Evolutionary conservation across 164 flowering plant species (phyloP).

Genomic region (Stephania cephalantha): DNA sequence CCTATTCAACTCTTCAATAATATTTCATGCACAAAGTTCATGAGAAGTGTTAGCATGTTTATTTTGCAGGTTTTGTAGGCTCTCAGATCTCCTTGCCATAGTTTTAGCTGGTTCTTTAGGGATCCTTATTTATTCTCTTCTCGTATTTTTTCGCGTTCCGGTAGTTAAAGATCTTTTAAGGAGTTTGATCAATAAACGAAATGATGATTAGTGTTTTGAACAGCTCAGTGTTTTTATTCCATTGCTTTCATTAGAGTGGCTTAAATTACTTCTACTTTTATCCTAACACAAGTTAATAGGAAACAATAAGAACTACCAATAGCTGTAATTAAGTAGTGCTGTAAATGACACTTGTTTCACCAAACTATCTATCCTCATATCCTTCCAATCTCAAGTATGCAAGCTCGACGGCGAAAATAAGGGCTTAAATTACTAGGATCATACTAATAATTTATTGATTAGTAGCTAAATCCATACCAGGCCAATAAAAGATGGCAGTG

Average conservation of each 20-base stretch:
- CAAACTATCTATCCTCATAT: not conserved
- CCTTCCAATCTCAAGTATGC: not conserved
- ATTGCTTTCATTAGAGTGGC: too few relatives aligned
- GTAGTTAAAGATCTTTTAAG: slow-evolving; percentile 9
- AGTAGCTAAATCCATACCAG: not conserved
- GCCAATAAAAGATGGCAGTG: too few relatives aligned
- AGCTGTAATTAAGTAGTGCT: too few relatives aligned
- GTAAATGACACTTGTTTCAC: too few relatives aligned
- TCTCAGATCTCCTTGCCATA: slow-evolving; percentile 17
- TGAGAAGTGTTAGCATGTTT: not conserved
- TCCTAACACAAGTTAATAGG: too few relatives aligned
- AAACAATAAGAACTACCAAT: too few relatives aligned
- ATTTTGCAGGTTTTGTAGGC: slow-evolving; percentile 17
- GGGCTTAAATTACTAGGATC: too few relatives aligned
- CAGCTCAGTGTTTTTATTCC: not conserved
- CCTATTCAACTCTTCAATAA: too few relatives aligned
- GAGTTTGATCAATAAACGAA: not conserved
- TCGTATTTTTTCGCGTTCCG: slow-evolving; percentile 15
- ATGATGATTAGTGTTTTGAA: not conserved
- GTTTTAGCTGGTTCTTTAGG: slow-evolving; percentile 16
- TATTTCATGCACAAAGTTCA: not conserved
- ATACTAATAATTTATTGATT: too few relatives aligned
- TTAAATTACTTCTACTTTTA: too few relatives aligned
- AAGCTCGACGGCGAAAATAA: too few relatives aligned
- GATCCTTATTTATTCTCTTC: slow-evolving; percentile 14